Evolutionary conservation across 1,284 basidiomycete species (phyloP), one percentile per base, ranked within the genome.

Genomic region (Inonotus obliquus): DNA sequence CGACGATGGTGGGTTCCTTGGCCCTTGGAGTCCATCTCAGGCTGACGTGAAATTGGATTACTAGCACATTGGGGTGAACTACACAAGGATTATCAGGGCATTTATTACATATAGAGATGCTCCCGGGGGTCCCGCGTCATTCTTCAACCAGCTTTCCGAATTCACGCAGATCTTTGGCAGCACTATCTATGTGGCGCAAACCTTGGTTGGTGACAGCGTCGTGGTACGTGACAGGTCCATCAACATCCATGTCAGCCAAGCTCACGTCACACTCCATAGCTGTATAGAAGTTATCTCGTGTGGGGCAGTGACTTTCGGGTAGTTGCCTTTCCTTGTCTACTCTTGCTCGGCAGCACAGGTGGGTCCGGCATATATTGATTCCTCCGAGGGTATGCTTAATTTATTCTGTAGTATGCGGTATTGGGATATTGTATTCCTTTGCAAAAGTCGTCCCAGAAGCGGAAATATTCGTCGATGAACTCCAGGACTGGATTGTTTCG

Each of bases 1-100:
- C 62, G 17, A 53, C 53, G 17, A 59, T 63, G 57, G 62, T 63
- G 25, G 10, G 62, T 54, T 2, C 17, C 13, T 29, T 17, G 27
- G n/a, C n/a, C n/a, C 17, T 38, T 32, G 17, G n/a, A n/a, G n/a
- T n/a, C n/a, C n/a, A n/a, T n/a, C n/a, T n/a, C n/a, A n/a, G n/a
- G n/a, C 17, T 39, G 17, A 44, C 29, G 39, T 38, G 13, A 48
- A 27, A 32, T 53, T 49, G 48, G 14, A 13, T 37, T n/a, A 32
- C n/a, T n/a, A 62, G 63, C 62, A 67, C 41, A 59, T 66, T 19
- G 61, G 62, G 13, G 59, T 66, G n/a, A 63, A 66, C 39, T 63
- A 62, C 37, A 54, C 39, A 10, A 65, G 66, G 23, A 63, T 64
- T 23, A 57, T 67, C 45, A 59, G 63, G 29, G 66, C 63, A 19